A percentile compares a stretch with the other conserved stretches of the same genome.
phyloP scores from a whole-genome alignment of 2,329 filamentous ascomycete species.

The Calycina herbarum region DNA sequence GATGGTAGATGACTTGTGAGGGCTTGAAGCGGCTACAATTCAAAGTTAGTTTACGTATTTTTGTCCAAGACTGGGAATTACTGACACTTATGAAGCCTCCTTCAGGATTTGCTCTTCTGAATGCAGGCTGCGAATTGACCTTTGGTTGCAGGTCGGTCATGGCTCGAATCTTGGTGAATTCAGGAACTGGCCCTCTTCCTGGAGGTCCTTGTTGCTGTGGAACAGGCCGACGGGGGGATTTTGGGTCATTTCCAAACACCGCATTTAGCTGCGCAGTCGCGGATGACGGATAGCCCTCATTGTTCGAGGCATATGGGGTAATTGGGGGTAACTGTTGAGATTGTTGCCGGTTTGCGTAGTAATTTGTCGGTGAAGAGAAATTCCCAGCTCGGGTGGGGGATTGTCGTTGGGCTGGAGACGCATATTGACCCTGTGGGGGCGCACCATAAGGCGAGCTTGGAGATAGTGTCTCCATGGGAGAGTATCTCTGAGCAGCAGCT shows the following conservation, averaged over 20 bases:
- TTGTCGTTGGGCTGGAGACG: constrained; percentile 59
- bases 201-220: constrained; percentile 47
- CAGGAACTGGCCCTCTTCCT: constrained; percentile 73
- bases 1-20: constrained; percentile 89
- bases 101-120: constrained; percentile 90
- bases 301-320: constrained; percentile 63
- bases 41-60: background rate
- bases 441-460: constrained; percentile 76
- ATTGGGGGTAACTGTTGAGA: constrained; percentile 73
- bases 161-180: constrained; percentile 78
- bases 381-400: constrained; percentile 73
- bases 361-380: constrained; percentile 58
- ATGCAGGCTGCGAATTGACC: constrained; percentile 84
- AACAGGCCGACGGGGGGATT: constrained; percentile 56
- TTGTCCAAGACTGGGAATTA: constrained; percentile 20
- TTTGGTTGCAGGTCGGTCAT: constrained; percentile 76
- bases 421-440: constrained; percentile 52
- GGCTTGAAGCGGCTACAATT: constrained; percentile 80
- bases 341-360: constrained; percentile 50
- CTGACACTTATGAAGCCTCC: constrained; percentile 96
- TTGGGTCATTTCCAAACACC: constrained; percentile 57
- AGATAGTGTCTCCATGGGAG: constrained; percentile 88
- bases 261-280: constrained; percentile 71
- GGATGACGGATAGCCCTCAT: constrained; percentile 71
- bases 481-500: constrained; percentile 86